Evolutionary conservation across 2,329 filamentous ascomycete species (phyloP), one percentile per base, ranked within the genome.

Genomic region (Paecilomyces formosus): DNA sequence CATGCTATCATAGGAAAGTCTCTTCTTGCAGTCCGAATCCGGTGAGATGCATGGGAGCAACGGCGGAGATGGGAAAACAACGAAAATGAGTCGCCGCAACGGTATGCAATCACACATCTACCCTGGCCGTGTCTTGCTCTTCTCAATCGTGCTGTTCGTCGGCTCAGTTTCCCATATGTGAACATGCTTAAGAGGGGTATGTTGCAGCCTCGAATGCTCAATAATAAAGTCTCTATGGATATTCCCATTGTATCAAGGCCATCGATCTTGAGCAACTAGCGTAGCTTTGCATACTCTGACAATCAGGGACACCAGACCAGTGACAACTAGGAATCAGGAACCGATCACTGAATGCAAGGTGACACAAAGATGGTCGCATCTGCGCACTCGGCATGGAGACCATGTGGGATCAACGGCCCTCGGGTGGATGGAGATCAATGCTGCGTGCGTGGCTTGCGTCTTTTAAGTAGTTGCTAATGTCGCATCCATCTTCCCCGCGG

Each of bases 21-120:
- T 24, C 35, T 31, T 53, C 28, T 26, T 31, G 28, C 28, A 26
- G 35, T 33, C 56, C 60, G 57, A 53, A 62, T 60, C 35, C 50
- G 60, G 60, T 58, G 60, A 62, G 56, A 55, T 60, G 60, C 60
- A 55, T 59, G 22, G 50, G 11, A 26, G 50, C 8, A 45, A 28
- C 15, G 21, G 50, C 50, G 50, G 50, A 52, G 50, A 52, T 13
- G 50, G 9, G 15, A 45, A n/a, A 31, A 45, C 39, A n/a, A 45
- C 39, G 39, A 45, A 45, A 45, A 45, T 45, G 7, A 45, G 39
- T 45, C 39, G 39, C 39, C 39, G 39, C 39, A 45, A 45, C 39
- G 18, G 39, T n/a, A 45, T 6, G 39, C 39, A 45, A 45, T 45
- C 15, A 45, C 15, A 18, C n/a, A 45, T 45, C 39, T 45, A 45